phyloP scores from a whole-genome alignment of 1,284 basidiomycete genomes.

The Malassezia sympodialis region DNA sequence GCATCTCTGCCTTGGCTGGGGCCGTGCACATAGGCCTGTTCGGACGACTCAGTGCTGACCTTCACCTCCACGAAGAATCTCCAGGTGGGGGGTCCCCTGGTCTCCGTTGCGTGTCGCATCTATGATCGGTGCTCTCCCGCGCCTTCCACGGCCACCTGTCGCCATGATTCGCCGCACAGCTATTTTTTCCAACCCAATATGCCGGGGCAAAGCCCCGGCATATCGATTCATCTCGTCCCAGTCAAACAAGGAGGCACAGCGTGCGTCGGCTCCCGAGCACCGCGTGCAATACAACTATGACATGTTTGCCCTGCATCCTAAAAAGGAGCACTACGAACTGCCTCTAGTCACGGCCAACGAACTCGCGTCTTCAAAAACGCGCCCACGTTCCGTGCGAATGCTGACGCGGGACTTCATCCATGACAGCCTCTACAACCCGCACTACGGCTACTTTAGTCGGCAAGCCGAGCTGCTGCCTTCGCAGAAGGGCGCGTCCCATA shows the following conservation, averaged over 20 bases:
- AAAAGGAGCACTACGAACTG: conserved; percentile 27
- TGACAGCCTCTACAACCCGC: conserved; percentile 88
- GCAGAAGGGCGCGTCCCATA: not conserved
- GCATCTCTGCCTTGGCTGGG: not conserved
- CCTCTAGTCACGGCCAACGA: conserved; percentile 31
- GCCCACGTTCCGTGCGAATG: conserved; percentile 75
- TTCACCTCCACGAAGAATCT: not conserved
- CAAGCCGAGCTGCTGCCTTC: conserved; percentile 43
- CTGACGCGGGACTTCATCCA: conserved; percentile 92
- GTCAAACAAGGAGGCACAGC: not conserved
- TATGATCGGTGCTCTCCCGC: not conserved
- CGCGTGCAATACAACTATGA: conserved; percentile 46
- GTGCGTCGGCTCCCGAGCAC: conserved; percentile 15
- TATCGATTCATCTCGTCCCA: not conserved
- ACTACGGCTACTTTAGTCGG: conserved; percentile 80
- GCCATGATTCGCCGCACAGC: not conserved
- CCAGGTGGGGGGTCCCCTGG: not conserved
- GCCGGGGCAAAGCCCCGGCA: not conserved
- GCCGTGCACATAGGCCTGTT: not conserved
- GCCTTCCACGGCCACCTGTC: not conserved
- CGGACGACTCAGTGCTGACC: not conserved
- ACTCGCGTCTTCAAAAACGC: conserved; percentile 18
- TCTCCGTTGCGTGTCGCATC: not conserved
- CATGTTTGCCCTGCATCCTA: conserved; percentile 33
- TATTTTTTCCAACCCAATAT: not conserved